phyloP scores from a whole-genome alignment of 768 basidiomycete genomes.

The Nevesoporus exiguus region DNA sequence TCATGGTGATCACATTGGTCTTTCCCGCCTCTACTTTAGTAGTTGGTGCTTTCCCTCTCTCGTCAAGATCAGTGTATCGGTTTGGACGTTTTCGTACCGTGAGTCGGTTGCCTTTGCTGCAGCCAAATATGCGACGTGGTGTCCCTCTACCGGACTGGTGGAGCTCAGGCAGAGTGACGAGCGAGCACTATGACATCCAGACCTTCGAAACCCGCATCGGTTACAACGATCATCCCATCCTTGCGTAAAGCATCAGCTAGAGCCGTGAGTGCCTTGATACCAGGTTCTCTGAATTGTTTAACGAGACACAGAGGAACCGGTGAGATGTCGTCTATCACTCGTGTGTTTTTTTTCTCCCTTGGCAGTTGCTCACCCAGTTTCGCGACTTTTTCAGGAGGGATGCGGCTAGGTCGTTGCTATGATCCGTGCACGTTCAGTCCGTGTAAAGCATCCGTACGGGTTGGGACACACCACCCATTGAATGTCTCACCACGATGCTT shows the following conservation, averaged over 20 bases:
- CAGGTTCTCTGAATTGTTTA: neutral
- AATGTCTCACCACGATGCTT: conserved; percentile 9
- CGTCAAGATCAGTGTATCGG: conserved; percentile 3
- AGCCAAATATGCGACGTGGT: too few species aligned
- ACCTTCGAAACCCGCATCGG: neutral
- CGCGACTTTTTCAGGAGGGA: neutral
- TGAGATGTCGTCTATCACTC: neutral
- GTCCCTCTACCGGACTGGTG: too few species aligned
- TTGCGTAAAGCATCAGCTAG: conserved; percentile 1
- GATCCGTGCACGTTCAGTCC: neutral
- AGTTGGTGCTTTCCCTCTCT: conserved; percentile 1
- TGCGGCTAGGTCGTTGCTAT: conserved; percentile 1
- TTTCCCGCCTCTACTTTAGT: neutral
- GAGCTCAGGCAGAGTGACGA: neutral
- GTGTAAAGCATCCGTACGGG: neutral
- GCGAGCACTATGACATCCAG: conserved; percentile 3
- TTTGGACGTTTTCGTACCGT: neutral
- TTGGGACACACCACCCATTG: neutral
- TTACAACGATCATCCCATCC: conserved; percentile 9
- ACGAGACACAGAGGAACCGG: neutral
- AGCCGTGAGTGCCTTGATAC: neutral
- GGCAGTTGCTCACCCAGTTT: neutral
- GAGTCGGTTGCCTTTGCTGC: neutral
- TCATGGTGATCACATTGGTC: neutral
- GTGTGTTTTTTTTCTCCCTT: neutral